Conservation (phyloP, 768 basidiomycete genomes). For the Tremella fuciformis region DNA sequence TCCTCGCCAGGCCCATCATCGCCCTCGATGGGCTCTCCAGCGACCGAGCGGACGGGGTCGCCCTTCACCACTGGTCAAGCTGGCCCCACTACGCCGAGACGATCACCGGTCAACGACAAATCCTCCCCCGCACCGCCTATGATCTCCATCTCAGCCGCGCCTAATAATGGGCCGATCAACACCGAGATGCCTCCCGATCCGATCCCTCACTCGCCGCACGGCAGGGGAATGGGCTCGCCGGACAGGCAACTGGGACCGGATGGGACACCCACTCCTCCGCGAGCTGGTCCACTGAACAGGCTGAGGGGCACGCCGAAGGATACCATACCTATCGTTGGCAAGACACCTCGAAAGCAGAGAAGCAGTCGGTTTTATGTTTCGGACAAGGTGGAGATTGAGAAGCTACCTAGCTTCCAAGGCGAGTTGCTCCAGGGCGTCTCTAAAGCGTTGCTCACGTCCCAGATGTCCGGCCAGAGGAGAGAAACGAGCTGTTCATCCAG, state of each 20-base stretch:
- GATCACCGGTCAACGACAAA: slow-evolving; percentile 47
- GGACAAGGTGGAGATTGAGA: slow-evolving; percentile 94
- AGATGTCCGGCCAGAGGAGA: slow-evolving; percentile 87
- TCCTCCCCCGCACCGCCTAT: slow-evolving; percentile 53
- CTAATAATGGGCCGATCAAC: slow-evolving; percentile 23
- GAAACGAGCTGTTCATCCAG: slow-evolving; percentile 84
- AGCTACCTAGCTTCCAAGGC: slow-evolving; percentile 74
- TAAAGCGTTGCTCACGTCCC: slow-evolving; percentile 18
- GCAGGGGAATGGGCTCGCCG: slow-evolving; percentile 47
- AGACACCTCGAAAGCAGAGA: slow-evolving; percentile 88
- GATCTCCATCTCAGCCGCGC: slow-evolving; percentile 52
- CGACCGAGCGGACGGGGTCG: slow-evolving; percentile 12
- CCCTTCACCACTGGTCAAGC: slow-evolving; percentile 10
- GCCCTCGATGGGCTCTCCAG: slow-evolving; percentile 29
- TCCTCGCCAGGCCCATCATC: slow-evolving; percentile 40
- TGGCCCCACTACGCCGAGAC: slow-evolving; percentile 34
- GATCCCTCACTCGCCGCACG: slow-evolving; percentile 52
- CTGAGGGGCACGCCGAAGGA: slow-evolving; percentile 67
- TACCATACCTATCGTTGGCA: slow-evolving; percentile 92
- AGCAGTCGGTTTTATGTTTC: slow-evolving; percentile 95
- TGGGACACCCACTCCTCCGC: slow-evolving; percentile 50
- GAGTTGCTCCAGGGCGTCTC: slow-evolving; percentile 28
- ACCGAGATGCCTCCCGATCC: slow-evolving; percentile 54
- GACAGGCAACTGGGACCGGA: slow-evolving; percentile 42
- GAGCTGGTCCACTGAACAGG: slow-evolving; percentile 51